These are phyloP conservation scores for Hericium coralloides DNA, from an alignment of 768 basidiomycete species.

Conservation along the genomic window DNA sequence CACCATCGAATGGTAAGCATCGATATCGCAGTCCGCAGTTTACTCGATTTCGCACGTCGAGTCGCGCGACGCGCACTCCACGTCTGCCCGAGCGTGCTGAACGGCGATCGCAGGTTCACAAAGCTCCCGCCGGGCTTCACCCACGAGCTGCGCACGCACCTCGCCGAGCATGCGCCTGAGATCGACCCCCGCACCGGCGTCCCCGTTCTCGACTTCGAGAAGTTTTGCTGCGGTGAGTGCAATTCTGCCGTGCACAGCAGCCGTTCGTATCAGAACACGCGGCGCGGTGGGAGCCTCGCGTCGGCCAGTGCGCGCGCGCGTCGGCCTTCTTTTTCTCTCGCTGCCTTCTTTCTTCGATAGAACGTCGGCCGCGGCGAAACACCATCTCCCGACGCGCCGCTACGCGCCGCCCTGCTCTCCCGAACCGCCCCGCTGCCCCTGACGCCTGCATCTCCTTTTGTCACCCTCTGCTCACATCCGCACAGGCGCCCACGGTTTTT, in stretches of 20 bases:
- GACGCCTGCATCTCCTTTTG: too few relatives aligned
- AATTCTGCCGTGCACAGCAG: background rate
- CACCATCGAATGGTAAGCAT: conserved; percentile 28
- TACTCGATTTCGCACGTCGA: background rate
- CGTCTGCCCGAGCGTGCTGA: too few relatives aligned
- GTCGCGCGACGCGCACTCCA: background rate
- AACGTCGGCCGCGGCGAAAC: too few relatives aligned
- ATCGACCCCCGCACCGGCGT: conserved; percentile 39
- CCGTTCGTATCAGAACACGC: background rate
- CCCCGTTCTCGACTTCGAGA: conserved; percentile 63
- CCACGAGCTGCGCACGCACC: conserved; percentile 60
- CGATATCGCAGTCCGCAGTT: background rate
- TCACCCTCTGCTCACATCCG: too few relatives aligned
- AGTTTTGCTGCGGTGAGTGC: conserved; percentile 59
- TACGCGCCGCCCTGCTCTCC: background rate
- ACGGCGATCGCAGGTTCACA: conserved; percentile 49
- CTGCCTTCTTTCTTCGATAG: too few relatives aligned
- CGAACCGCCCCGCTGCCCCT: background rate
- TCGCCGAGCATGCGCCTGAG: conserved; percentile 38
- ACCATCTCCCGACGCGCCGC: background rate
- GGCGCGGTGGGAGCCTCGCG: background rate
- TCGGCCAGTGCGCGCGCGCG: background rate
- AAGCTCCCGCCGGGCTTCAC: conserved; percentile 71
- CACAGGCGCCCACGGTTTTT: conserved; percentile 75
- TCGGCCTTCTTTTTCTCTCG: too few relatives aligned